Base-by-base conservation (phyloP, 108 stramenopile species). In the Nannochloropsis gaditana region DNA sequence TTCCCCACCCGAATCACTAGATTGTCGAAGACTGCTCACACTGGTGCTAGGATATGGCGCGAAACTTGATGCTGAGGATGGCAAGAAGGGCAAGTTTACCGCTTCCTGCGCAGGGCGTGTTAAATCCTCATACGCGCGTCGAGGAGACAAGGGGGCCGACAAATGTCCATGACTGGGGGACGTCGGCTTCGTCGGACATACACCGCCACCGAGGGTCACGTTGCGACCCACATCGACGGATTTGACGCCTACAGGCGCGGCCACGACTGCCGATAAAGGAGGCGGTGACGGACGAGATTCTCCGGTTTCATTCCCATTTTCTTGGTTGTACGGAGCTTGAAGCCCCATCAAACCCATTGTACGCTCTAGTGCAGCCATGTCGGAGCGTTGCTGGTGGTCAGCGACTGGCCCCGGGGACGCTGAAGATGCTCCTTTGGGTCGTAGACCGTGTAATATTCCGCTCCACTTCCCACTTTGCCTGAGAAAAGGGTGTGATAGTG, bases 381-480 rank as follows among this genome's bases (percentile, higher is more conserved):
- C 59, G 19, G 15, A n/a, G 15, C n/a, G 5, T n/a, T 73, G 59
- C 19, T 73, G 59, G n/a, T n/a, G 2, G 2, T 73, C 59, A n/a
- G 59, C 19, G 59, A 73, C 59, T 4, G 59, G 19, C n/a, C n/a
- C n/a, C 19, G 59, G 59, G 59, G 59, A 73, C 19, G 59, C n/a
- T 15, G 59, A 73, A n/a, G 15, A n/a, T 73, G 59, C 59, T 15
- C 59, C 59, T n/a, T 73, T 15, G 59, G 59, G 59, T n/a, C 59
- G 59, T 15, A 73, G 59, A n/a, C 59, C 59, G 59, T n/a, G 15
- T 4, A 73, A n/a, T 2, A 73, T 73, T 15, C 59, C 59, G n/a
- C 59, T 73, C 59, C 59, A 73, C n/a, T 73, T 73, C 19, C 59
- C n/a, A n/a, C 59, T 73, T 73, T 73, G 59, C n/a, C 59, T 73